Base-by-base conservation (phyloP, 495 filamentous ascomycete species). In the Neurospora cerealis region DNA sequence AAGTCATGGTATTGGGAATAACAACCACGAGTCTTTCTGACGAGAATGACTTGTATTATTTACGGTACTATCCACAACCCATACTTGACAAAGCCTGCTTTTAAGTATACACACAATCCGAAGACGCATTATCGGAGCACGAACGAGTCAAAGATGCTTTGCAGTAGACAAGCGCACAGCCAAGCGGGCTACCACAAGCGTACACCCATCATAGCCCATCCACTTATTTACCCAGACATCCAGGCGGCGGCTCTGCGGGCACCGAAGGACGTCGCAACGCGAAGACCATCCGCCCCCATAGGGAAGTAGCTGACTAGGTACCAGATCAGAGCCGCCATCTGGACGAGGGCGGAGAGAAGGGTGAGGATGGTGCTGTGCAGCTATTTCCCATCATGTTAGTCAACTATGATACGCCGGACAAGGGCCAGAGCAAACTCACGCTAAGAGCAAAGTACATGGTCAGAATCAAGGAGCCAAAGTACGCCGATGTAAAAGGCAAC, bases 271-370 rank as follows among this genome's bases (percentile, higher is more conserved):
- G 93, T 92, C 78, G 93, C 94, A 76, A 97, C 91, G 75, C 95
- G 90, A 75, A 98, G 83, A 24, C 95, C 93, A 70, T 89, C 93
- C 70, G 92, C 93, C 34, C 96, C 96, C 94, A 98, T 97, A 3
- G 96, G 96, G 81, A 99, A 99, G 84, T 99, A 99, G 83, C 92
- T 96, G 82, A 99, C 91, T 11, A 97, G 86, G 83, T 98, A 98
- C 95, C 96, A 99, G 37, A 94, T 73, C 66, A 98, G 86, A 70
- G 91, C 90, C 70, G 89, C 90, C 70, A 98, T 83, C 80, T 99
- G 96, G 78, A 93, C 84, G 75, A 98, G 86, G 69, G 92, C 89
- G 32, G 93, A 91, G 75, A 98, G 82, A 40, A 98, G 84, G 37
- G 96, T 97, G 74, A 98, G 89, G 77, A 95, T 77, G 37, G 91